Conservation (phyloP, 768 basidiomycete species). For the Panaeolus papilionaceus region DNA sequence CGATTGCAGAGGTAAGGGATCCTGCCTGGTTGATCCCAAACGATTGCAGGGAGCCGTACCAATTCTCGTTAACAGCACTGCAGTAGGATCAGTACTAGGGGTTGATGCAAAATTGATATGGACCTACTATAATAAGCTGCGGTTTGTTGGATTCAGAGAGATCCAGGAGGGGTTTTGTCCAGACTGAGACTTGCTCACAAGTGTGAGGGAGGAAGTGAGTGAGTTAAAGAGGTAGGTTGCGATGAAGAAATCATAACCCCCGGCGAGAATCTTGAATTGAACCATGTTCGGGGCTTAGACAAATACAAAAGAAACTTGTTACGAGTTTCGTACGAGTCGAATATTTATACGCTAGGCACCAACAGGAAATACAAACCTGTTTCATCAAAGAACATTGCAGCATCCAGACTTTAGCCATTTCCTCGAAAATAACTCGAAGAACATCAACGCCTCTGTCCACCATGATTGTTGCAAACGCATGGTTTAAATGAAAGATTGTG, state of each 20-base stretch:
- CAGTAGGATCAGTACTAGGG: background rate
- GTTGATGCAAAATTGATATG: background rate
- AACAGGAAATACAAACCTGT: background rate
- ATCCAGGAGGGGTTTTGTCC: constrained; percentile 69
- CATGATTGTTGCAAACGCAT: background rate
- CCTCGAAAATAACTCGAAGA: background rate
- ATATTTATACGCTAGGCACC: background rate
- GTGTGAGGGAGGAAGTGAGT: constrained; percentile 50
- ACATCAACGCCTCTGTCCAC: background rate
- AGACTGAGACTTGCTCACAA: constrained; percentile 53
- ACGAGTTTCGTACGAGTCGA: background rate
- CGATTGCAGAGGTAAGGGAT: constrained; percentile 47
- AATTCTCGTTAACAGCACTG: constrained; percentile 68
- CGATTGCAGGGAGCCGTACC: constrained; percentile 58
- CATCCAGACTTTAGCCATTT: background rate
- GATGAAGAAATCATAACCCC: constrained; percentile 67
- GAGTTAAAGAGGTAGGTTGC: constrained; percentile 69
- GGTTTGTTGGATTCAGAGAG: constrained; percentile 57
- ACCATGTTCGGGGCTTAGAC: background rate
- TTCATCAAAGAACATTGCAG: background rate
- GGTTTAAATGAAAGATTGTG: background rate
- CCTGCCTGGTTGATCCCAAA: constrained; percentile 55
- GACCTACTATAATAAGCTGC: constrained; percentile 65
- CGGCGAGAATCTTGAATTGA: constrained; percentile 69
- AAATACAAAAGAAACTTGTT: background rate